These are phyloP conservation scores for Cardiospermum halicacabum DNA, from an alignment of 345 rosid genomes.

Conservation along the genomic window DNA sequence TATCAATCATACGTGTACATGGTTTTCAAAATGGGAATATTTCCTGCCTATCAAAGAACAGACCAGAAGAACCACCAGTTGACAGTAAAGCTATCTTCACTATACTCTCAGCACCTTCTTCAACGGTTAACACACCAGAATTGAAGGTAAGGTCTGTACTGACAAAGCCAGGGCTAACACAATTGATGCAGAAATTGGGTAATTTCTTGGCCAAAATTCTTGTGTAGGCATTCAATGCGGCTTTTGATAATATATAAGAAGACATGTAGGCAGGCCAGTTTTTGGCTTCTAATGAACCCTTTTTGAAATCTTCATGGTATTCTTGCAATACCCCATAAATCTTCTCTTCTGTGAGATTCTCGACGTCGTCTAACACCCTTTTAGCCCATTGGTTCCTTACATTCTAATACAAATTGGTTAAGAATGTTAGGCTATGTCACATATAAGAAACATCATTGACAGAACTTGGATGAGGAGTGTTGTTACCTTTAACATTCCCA, in stretches of 20 bases:
- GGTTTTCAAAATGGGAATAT: constrained; percentile 9
- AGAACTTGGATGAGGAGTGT: not conserved
- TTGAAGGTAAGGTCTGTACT: constrained; percentile 6
- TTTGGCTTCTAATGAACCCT: constrained; percentile 14
- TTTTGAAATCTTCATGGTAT: constrained; percentile 13
- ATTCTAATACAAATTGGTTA: no score
- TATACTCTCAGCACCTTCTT: constrained; percentile 20
- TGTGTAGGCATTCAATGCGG: constrained; percentile 1
- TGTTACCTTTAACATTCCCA: constrained; percentile 39
- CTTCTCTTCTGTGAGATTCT: constrained; percentile 19
- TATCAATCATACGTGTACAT: no score
- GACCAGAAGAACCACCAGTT: constrained; percentile 17
- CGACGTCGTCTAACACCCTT: constrained; percentile 5
- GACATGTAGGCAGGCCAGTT: constrained; percentile 19
- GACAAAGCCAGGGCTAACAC: constrained; percentile 12
- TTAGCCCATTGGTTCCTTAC: no score
- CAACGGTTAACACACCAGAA: not conserved
- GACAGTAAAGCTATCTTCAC: constrained; percentile 16
- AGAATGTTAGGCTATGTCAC: no score
- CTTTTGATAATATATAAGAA: constrained; percentile 21
- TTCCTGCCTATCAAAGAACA: constrained; percentile 3
- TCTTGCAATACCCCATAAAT: constrained; percentile 13
- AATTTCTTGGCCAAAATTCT: constrained; percentile 8
- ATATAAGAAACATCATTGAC: not conserved
- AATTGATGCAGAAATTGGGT: not conserved